These are phyloP conservation scores for Aspergillus amoenus DNA, from an alignment of 2,329 filamentous ascomycete genomes.

Conservation along the genomic window DNA sequence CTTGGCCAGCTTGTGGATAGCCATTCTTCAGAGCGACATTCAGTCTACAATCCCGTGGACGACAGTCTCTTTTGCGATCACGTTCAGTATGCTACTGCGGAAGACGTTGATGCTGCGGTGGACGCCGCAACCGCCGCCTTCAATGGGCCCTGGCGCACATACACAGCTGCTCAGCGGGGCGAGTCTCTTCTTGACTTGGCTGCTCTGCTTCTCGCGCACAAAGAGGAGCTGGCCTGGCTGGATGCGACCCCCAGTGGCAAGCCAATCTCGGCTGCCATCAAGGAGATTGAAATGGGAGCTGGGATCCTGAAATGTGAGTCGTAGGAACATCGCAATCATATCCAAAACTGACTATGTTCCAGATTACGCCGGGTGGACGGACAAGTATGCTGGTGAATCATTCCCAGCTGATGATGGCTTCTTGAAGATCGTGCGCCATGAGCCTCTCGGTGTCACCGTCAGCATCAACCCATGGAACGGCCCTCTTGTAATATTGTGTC, in stretches of 20 bases:
- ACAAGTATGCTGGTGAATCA: slow-evolving; percentile 19
- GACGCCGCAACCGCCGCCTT: slow-evolving; percentile 51
- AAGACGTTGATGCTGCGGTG: slow-evolving; percentile 51
- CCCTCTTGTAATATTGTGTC: not conserved
- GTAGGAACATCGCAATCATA: fast-evolving
- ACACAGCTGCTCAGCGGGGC: too few relatives aligned
- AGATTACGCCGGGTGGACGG: slow-evolving; percentile 11
- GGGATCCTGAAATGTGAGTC: too few relatives aligned
- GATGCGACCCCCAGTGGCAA: too few relatives aligned
- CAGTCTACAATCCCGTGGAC: slow-evolving; percentile 43
- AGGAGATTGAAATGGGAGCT: too few relatives aligned
- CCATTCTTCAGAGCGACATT: too few relatives aligned
- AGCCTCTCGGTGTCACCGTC: slow-evolving; percentile 19
- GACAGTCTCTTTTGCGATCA: slow-evolving; percentile 51
- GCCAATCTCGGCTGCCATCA: slow-evolving; percentile 20
- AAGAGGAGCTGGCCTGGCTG: too few relatives aligned
- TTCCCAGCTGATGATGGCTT: slow-evolving; percentile 19
- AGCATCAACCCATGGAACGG: slow-evolving; percentile 21
- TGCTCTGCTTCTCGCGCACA: too few relatives aligned
- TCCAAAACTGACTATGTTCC: too few relatives aligned
- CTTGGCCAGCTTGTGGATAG: too few relatives aligned
- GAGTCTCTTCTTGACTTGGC: too few relatives aligned
- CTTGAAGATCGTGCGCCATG: slow-evolving; percentile 17
- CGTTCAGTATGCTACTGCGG: slow-evolving; percentile 44
- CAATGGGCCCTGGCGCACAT: slow-evolving; percentile 19